Evolutionary conservation across 78 protist genomes (phyloP).

Genomic region (Chrysochromulina tobinii): DNA sequence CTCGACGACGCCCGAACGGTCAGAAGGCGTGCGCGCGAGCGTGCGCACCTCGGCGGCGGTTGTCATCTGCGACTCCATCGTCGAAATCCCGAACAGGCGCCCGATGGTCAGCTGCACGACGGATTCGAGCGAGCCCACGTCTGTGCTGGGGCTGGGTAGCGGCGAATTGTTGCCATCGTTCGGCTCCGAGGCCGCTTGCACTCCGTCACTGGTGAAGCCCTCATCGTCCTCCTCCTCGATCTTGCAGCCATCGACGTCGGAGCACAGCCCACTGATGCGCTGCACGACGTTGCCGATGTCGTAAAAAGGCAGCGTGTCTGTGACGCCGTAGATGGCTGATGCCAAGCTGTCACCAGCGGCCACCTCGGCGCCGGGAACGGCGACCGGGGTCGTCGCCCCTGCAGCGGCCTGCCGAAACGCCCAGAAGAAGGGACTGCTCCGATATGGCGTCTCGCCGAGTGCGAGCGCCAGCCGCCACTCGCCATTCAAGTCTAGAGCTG

Average conservation of each 20-base stretch:
- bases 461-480: neutral
- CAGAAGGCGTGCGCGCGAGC: neutral
- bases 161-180: neutral
- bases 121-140: neutral
- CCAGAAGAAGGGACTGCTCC: neutral
- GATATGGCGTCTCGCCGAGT: neutral
- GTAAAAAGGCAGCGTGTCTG: neutral
- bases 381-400: neutral
- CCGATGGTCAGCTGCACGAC: neutral
- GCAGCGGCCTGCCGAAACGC: conserved; percentile 5
- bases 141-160: neutral
- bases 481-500: neutral
- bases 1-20: neutral
- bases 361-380: neutral
- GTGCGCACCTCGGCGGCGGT: neutral
- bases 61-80: neutral
- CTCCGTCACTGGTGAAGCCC: neutral
- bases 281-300: neutral
- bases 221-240: neutral
- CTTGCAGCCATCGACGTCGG: neutral
- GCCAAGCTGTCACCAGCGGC: neutral
- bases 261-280: neutral
- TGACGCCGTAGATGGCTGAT: neutral
- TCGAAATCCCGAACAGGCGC: neutral
- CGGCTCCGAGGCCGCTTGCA: neutral